These are phyloP conservation scores for Ogataea nonfermentans DNA, from an alignment of 805 yeast genomes.

Conservation along the genomic window DNA sequence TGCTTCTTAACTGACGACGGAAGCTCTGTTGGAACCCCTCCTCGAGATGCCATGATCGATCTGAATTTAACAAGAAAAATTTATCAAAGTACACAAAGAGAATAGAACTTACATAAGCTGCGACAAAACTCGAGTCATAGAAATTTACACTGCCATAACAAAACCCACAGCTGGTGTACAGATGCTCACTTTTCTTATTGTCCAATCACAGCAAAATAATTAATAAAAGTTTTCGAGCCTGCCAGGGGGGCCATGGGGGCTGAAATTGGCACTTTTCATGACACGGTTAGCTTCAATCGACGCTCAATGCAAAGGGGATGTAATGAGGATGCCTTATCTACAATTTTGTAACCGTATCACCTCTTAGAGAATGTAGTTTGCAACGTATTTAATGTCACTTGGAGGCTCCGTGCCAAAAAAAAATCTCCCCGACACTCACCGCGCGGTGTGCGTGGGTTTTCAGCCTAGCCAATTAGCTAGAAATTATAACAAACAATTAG, in stretches of 20 bases:
- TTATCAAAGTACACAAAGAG: background rate
- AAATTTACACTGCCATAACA: background rate
- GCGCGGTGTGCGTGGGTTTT: constrained; percentile 2
- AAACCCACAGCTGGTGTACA: constrained; percentile 1
- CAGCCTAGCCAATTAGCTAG: constrained; percentile 11
- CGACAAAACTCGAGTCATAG: background rate
- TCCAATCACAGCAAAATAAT: constrained; percentile 23
- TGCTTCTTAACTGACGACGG: constrained; percentile 46
- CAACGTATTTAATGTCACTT: too few relatives aligned
- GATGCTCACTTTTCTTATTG: constrained; percentile 3
- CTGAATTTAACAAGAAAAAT: constrained; percentile 2
- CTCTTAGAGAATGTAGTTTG: too few relatives aligned
- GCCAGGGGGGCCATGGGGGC: background rate
- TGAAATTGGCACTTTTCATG: background rate
- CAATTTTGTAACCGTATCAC: too few relatives aligned
- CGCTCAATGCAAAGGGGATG: too few relatives aligned
- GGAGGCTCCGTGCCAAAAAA: constrained; percentile 1
- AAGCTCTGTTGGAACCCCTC: constrained; percentile 21
- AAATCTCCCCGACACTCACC: constrained; percentile 3
- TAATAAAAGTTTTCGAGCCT: constrained; percentile 14
- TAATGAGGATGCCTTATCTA: too few relatives aligned
- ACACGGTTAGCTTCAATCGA: background rate
- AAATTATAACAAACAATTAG: constrained; percentile 10
- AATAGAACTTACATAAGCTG: constrained; percentile 1
- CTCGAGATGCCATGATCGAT: constrained; percentile 9